Percentiles rank a stretch among this genome's conserved stretches.
Conservation (phyloP, 495 filamentous ascomycete genomes). For the Symbiotaphrina buchneri region DNA sequence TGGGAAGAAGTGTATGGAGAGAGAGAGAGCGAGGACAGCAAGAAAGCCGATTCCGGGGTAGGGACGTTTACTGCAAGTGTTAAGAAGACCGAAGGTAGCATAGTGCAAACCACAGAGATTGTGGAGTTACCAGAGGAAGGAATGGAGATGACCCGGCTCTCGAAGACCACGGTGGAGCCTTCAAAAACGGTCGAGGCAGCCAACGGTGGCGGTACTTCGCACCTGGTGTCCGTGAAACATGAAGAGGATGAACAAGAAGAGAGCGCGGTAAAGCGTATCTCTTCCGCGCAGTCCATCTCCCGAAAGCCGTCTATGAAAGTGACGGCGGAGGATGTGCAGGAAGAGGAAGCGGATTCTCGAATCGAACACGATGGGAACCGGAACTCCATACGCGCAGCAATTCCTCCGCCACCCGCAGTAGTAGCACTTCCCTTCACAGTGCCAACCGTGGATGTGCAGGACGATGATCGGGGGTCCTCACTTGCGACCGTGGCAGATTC, state of each 20-base stretch:
- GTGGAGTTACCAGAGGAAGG: conserved; percentile 9
- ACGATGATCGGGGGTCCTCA: conserved; percentile 30
- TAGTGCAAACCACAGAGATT: conserved; percentile 11
- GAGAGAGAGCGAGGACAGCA: conserved; percentile 10
- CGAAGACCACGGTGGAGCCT: too few relatives aligned
- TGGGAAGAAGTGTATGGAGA: conserved; percentile 72
- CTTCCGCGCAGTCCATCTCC: too few relatives aligned
- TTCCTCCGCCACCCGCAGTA: conserved; percentile 16
- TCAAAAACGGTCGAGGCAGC: too few relatives aligned
- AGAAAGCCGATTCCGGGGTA: conserved; percentile 24
- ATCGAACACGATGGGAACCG: too few relatives aligned
- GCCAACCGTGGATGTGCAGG: conserved; percentile 15
- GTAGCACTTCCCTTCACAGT: conserved; percentile 38
- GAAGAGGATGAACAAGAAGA: too few relatives aligned
- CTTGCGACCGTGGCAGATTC: conserved; percentile 36
- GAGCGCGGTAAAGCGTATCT: too few relatives aligned
- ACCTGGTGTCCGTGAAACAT: too few relatives aligned
- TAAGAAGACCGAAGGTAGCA: conserved; percentile 20
- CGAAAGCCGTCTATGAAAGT: too few relatives aligned
- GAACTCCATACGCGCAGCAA: background rate
- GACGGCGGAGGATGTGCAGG: too few relatives aligned
- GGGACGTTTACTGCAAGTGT: conserved; percentile 25
- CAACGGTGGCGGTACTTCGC: too few relatives aligned
- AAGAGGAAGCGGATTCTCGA: too few relatives aligned
- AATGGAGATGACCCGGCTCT: conserved; percentile 18